Percentiles rank a stretch among this genome's conserved stretches.
These are phyloP conservation scores for Clohesyomyces aquaticus DNA, from an alignment of 495 filamentous ascomycete species.

Conservation along the genomic window DNA sequence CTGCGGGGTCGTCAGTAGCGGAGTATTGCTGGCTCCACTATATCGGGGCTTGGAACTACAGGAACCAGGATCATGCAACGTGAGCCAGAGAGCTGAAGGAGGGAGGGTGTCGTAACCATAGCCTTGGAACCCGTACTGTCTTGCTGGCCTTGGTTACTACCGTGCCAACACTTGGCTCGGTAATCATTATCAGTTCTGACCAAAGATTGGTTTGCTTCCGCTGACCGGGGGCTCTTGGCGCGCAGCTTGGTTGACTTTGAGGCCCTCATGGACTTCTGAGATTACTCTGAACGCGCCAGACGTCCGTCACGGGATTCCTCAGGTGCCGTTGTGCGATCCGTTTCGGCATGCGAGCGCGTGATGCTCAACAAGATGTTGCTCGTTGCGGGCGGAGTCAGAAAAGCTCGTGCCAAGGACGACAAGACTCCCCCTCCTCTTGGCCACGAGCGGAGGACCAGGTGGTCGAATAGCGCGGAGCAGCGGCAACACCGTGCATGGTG, in stretches of 20 bases:
- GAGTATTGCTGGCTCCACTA: constrained; percentile 25
- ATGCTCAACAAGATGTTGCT: constrained; percentile 19
- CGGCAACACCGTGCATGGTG: constrained; percentile 20
- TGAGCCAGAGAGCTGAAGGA: constrained; percentile 14
- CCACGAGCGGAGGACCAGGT: constrained; percentile 14
- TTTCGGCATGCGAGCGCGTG: constrained; percentile 33
- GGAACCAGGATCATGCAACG: constrained; percentile 11
- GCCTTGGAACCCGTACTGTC: constrained; percentile 22
- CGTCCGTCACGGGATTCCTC: not conserved
- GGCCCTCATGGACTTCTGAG: not conserved
- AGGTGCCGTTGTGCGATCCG: not conserved
- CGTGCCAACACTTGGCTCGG: not conserved
- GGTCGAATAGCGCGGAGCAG: constrained; percentile 23
- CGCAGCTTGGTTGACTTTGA: constrained; percentile 18
- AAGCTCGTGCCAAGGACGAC: constrained; percentile 24
- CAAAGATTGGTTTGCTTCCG: constrained; percentile 16
- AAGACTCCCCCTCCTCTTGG: constrained; percentile 13
- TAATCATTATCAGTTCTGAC: not conserved
- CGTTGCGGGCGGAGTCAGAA: constrained; percentile 21
- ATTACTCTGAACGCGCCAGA: not conserved
- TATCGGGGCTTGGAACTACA: constrained; percentile 9
- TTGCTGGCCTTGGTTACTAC: constrained; percentile 4
- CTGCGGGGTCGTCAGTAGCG: constrained; percentile 14
- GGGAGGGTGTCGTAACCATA: constrained; percentile 25
- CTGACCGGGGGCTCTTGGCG: constrained; percentile 25